Evolutionary conservation across 768 basidiomycete genomes (phyloP).

Genomic region (Kondoa malvinella): DNA sequence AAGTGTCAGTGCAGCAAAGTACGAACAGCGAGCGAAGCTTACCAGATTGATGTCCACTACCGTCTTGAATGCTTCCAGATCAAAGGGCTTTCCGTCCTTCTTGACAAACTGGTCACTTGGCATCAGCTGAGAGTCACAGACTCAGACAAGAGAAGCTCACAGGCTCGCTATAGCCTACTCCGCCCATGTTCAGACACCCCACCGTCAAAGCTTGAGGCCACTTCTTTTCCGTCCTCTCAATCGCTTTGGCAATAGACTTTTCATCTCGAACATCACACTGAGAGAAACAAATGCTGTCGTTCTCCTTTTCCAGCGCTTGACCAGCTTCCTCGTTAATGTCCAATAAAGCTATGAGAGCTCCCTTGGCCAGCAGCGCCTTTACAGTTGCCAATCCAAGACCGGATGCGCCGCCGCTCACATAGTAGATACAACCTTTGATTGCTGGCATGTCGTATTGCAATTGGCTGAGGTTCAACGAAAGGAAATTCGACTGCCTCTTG

Average conservation of each 20-base stretch:
- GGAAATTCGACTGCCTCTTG: too few species aligned
- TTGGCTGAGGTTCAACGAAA: too few species aligned
- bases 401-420: not conserved
- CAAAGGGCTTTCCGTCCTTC: conserved; percentile 38
- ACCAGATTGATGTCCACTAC: conserved; percentile 43
- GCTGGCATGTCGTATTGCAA: not conserved
- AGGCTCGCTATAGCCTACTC: conserved; percentile 33
- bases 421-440: not conserved
- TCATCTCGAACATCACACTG: conserved; percentile 30
- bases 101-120: conserved; percentile 39
- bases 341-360: conserved; percentile 41
- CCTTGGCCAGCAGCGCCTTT: conserved; percentile 35
- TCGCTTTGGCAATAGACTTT: conserved; percentile 29
- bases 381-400: conserved; percentile 42
- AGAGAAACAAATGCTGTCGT: conserved; percentile 20
- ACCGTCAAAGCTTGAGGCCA: conserved; percentile 39
- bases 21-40: too few species aligned
- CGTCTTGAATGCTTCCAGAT: conserved; percentile 41
- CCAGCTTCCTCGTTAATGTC: conserved; percentile 30
- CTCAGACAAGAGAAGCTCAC: not conserved
- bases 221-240: conserved; percentile 27
- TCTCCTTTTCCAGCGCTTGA: conserved; percentile 1
- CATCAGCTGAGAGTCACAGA: not conserved
- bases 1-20: too few species aligned
- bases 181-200: conserved; percentile 47